phyloP scores from a whole-genome alignment of 345 rosid species.

The Trapa incisa region DNA sequence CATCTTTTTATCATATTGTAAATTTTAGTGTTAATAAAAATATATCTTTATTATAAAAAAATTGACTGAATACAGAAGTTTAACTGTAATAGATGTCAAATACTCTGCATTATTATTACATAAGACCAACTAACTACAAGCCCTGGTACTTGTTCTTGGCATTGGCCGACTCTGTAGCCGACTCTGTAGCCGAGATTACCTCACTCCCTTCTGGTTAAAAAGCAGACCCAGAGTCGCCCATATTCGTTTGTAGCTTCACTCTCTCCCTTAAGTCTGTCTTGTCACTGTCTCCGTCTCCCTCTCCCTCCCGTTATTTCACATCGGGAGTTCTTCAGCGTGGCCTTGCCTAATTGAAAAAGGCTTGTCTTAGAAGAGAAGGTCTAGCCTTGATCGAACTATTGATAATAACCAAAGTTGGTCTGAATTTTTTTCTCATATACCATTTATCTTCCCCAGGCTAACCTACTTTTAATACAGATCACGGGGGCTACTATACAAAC shows the following conservation, averaged over 20 bases:
- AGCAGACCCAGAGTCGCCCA: background rate
- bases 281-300: background rate
- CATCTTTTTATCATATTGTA: no score
- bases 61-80: no score
- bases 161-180: background rate
- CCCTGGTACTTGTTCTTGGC: background rate
- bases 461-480: slow-evolving; percentile 8
- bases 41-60: no score
- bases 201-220: background rate
- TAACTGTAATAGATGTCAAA: no score
- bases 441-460: no score
- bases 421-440: background rate
- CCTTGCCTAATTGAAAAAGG: background rate
- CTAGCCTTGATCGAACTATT: background rate
- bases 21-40: no score
- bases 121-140: background rate
- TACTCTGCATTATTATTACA: no score
- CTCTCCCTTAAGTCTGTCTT: background rate
- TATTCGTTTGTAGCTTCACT: background rate
- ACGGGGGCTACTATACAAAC: slow-evolving; percentile 46
- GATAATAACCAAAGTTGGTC: background rate
- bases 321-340: background rate
- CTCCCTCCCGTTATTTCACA: background rate
- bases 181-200: background rate
- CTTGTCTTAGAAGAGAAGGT: background rate